Base-by-base conservation (phyloP, 495 filamentous ascomycete genomes). In the Xylona heveae region DNA sequence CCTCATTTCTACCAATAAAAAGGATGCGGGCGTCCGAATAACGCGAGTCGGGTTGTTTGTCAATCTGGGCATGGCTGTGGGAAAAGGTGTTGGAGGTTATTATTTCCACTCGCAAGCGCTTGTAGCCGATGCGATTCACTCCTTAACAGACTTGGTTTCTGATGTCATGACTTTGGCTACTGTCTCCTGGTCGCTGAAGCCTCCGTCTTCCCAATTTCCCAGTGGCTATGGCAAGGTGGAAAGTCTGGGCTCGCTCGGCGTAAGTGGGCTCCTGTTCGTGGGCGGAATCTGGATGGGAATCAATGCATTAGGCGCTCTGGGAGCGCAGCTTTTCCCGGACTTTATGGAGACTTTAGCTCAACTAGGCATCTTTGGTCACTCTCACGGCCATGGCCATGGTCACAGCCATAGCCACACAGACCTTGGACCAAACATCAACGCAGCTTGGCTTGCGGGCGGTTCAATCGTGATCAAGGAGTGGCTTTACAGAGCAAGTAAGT, bases 211-310 rank as follows among this genome's bases (percentile, higher is more conserved):
- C 20, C 60, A 64, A 21, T 95, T 93, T 49, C 88, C 88, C 10
- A 62, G 66, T 43, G 88, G 88, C 4, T 97, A 90, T 45, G 88
- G 88, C 37, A 97, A 97, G 57, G 64, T 97, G n/a, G 88, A 97
- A 57, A 88, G 80, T 43, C 57, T 97, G 49, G 88, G 88, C 8
- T 82, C 81, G 9, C 50, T 97, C 42, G 90, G 88, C 9, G 88
- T 97, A 13, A 91, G 81, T 36, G 72, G 79, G 27, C 68, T 97
- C 46, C 58, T 97, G 41, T 64, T 95, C 10, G 66, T 68, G 32
- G 88, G 90, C 27, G 88, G 88, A 16, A 52, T 91, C 21, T 79
- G 83, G 42, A 92, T 97, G 78, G 81, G 82, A 35, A 61, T 75
- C 50, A 71, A 78, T 48, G 74, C 78, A 35, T 61, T 72, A 37